These are phyloP conservation scores for Aspergillus ibericus DNA, from an alignment of 2,329 filamentous ascomycete species.

Conservation along the genomic window DNA sequence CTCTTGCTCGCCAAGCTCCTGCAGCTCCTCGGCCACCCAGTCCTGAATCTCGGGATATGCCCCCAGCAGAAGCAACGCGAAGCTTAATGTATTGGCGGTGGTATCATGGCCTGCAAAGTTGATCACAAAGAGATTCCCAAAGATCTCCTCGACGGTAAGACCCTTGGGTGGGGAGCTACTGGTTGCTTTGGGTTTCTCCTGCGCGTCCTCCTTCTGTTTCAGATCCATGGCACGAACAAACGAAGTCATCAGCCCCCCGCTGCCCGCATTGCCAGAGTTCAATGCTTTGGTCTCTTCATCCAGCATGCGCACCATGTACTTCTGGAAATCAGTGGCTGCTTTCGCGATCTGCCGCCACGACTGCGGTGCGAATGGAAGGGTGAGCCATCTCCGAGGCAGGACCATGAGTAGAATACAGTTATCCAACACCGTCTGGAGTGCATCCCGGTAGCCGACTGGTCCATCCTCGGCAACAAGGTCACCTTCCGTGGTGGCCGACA, in stretches of 20 bases:
- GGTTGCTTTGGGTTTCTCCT: not conserved
- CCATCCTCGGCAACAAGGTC: not conserved
- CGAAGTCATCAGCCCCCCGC: slow-evolving; percentile 3
- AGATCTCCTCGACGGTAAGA: slow-evolving; percentile 3
- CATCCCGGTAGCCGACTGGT: not conserved
- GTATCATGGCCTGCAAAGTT: slow-evolving; percentile 10
- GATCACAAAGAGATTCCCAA: slow-evolving; percentile 9
- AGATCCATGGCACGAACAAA: slow-evolving; percentile 10
- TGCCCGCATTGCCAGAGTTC: not conserved
- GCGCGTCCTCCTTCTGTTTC: slow-evolving; percentile 1
- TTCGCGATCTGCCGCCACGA: not conserved
- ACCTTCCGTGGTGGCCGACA: not conserved
- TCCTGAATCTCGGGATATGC: slow-evolving; percentile 4
- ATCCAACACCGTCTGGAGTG: slow-evolving; percentile 3
- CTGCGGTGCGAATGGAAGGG: not conserved
- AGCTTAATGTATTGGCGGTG: slow-evolving; percentile 5
- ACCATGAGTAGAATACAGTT: slow-evolving; percentile 10
- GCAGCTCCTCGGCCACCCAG: slow-evolving; percentile 7
- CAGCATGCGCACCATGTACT: slow-evolving; percentile 6
- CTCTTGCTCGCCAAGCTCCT: not conserved
- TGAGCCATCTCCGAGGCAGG: not conserved
- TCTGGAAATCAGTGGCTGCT: not conserved
- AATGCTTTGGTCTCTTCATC: not conserved
- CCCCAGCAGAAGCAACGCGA: slow-evolving; percentile 1
- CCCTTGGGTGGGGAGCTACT: not conserved